Evolutionary conservation across 2,329 filamentous ascomycete species (phyloP), one percentile per base, ranked within the genome.

Genomic region (Ilyonectria destructans): DNA sequence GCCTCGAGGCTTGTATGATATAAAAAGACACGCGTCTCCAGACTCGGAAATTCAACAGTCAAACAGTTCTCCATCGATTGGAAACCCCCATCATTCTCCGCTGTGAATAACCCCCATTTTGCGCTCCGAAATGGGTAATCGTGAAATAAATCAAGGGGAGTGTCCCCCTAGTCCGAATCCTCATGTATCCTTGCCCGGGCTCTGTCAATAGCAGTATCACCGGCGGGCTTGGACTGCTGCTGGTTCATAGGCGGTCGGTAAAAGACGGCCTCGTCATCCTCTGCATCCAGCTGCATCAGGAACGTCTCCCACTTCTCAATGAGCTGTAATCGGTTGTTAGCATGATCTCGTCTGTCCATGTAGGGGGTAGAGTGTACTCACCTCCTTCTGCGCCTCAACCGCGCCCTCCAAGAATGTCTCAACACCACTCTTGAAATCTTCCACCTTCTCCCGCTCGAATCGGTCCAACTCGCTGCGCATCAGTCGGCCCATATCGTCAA

Each of bases 281-380:
- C 96, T 9, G 94, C 93, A 79, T 99, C 96, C 49, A 99, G 86
- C 80, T 98, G 96, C 88, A 98, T 92, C 59, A 99, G 87, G 85
- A 97, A 99, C 0, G 96, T 98, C 83, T 99, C 96, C 96, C 96
- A 99, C 70, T 98, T 92, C 82, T 99, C 96, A 77, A 91, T 90
- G 71, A 90, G 82, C 87, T 90, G 69, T 19, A 63, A 52, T 23
- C 71, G 8, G 74, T 74, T 63, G 71, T 80, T 69, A 78, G 76
- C 57, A 35, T n/a, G 29, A 15, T 21, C 13, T 29, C 6, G n/a
- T 10, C 15, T 12, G 21, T 52, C n/a, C 21, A 19, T 48, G 12
- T 19, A 7, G 7, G 7, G 59, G 19, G 26, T 35, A 6, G 17
- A 15, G 31, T 21, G 21, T 19, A 82, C 89, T 81, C 80, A 96